Base-by-base conservation (phyloP, 2,329 filamentous ascomycete species). In the Penicillium paneum region DNA sequence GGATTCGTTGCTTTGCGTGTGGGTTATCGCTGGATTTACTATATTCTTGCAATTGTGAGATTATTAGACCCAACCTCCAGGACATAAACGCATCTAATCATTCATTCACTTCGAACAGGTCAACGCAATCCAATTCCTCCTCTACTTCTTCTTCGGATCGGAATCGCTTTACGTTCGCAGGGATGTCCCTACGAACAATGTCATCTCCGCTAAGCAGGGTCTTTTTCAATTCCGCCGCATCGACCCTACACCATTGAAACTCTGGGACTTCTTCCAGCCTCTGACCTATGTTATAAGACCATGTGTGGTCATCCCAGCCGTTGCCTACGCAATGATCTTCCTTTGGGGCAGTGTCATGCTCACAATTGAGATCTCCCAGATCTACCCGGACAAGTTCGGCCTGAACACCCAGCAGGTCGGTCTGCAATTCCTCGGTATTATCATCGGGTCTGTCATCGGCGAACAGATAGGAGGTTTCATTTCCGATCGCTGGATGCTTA, bases 361-460 rank as follows among this genome's bases (percentile, higher is more conserved):
- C 44, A 82, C 81, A 0, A 79, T 86, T 32, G 82, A 85, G 64
- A 81, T 86, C 17, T 83, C 83, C 0, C 78, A 83, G 52, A 70
- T 85, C 5, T 83, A 83, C 63, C 74, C 77, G 1, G 69, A 76
- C 41, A 80, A 80, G 58, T 87, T 83, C 55, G 76, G 75, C 12
- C 78, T 86, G 70, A 81, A 83, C 64, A 68, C 80, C 0, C 78
- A 86, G 66, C 78, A 85, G 57, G 72, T 85, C 8, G 83, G 83
- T 0, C 73, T 86, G 2, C 83, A 86, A 57, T 83, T 83, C 64
- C 67, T 85, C 3, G 78, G 78, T 5, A 68, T 85, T 24, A 82
- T 87, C 42, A 73, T 86, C 26, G 83, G 84, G 5, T 80, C 78
- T 0, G 66, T 85, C 5, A 71, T 85, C 2, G 83, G 84, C 17